phyloP scores from a whole-genome alignment of 2,329 filamentous ascomycete species.

The Septoria linicola region DNA sequence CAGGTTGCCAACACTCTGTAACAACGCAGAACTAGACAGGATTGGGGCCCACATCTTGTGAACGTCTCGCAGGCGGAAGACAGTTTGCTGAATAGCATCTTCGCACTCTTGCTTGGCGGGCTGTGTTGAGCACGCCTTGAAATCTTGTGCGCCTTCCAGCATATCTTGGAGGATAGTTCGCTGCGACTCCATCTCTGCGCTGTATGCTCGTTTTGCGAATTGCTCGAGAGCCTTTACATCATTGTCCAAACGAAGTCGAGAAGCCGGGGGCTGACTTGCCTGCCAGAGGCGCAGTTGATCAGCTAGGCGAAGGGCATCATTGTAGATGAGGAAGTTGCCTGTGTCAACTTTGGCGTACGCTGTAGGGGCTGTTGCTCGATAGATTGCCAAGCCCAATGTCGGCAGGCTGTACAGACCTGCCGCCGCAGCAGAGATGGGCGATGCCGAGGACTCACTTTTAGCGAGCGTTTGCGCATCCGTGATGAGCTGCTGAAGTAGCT shows the following conservation, averaged over 20 bases:
- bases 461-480: slow-evolving; percentile 55
- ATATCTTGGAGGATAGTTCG: slow-evolving; percentile 62
- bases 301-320: slow-evolving; percentile 60
- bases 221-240: slow-evolving; percentile 58
- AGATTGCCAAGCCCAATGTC: slow-evolving; percentile 72
- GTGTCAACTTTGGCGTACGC: slow-evolving; percentile 64
- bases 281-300: slow-evolving; percentile 53
- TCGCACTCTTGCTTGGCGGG: slow-evolving; percentile 62
- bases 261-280: slow-evolving; percentile 44
- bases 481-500: slow-evolving; percentile 58
- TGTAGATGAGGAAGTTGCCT: slow-evolving; percentile 65
- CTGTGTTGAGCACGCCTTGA: slow-evolving; percentile 57
- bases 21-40: slow-evolving; percentile 58
- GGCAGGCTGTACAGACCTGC: slow-evolving; percentile 70
- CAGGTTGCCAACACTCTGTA: slow-evolving; percentile 62
- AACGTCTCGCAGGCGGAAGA: slow-evolving; percentile 58
- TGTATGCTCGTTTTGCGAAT: slow-evolving; percentile 62
- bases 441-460: slow-evolving; percentile 44
- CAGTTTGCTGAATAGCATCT: slow-evolving; percentile 57
- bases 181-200: slow-evolving; percentile 64
- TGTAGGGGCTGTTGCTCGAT: slow-evolving; percentile 71
- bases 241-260: slow-evolving; percentile 49
- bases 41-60: slow-evolving; percentile 58
- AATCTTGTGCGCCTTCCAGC: slow-evolving; percentile 63
- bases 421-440: slow-evolving; percentile 66